Base-by-base conservation (phyloP, 805 yeast genomes). In the Blastobotrys robertii region DNA sequence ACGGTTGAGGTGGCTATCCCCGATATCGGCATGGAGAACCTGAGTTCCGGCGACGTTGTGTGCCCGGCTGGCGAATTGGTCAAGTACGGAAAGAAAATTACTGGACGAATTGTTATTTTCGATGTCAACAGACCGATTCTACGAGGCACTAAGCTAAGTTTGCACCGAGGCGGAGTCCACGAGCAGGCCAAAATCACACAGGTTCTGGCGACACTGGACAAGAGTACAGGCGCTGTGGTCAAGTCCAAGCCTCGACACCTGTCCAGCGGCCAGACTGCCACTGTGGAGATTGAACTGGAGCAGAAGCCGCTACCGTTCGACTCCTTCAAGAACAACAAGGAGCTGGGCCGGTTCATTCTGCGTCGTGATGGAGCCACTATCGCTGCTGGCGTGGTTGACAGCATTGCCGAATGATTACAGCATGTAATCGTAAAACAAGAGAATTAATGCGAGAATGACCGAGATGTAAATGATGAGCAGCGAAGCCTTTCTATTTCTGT, bases 61-160 rank as follows among this genome's bases (percentile, higher is more conserved):
- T 73, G 79, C 31, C 60, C 72, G 37, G 58, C 69, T 1, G 71
- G 69, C 37, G 65, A 68, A 19, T 65, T 69, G 4, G 66, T 77
- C 16, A 69, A 64, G 13, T 63, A 79, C 13, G 67, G 69, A 2
- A 69, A 68, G 39, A 68, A 65, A 40, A 72, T 77, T 48, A 62
- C 62, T n/a, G 76, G 82, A 37, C 74, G 78, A 43, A 58, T 85
- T 35, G 65, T 71, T 34, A 66, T 81, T 4, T 90, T 90, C 51
- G 81, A 81, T 44, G 58, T 78, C 53, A 70, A 69, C 30, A 70
- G 84, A 50, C 96, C 96, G 0, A 62, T 87, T 37, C 64, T 87
- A 34, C 78, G 81, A 10, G 96, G 97, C 6, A 72, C 94, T 0
- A 81, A 88, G 34, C 71, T 86, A 50, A 74, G 85, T 34, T 59